Percentiles rank a stretch among this genome's conserved stretches.
Conservation (phyloP, 192 early-diverging fungal species). For the Phycomyces blakesleeanus region DNA sequence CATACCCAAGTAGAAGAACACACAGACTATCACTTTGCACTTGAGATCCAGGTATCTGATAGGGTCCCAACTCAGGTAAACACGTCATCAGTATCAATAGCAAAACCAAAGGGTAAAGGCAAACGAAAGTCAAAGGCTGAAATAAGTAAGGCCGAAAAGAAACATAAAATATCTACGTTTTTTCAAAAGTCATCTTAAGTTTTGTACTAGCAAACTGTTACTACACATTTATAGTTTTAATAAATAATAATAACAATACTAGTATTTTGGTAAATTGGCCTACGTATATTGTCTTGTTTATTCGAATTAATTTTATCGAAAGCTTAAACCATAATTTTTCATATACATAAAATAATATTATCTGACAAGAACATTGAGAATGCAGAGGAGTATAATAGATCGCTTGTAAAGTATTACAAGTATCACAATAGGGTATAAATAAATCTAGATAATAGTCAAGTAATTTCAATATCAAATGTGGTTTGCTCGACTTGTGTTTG, state of each 20-base stretch:
- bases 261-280: not conserved
- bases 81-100: not conserved
- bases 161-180: slow-evolving; percentile 5
- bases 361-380: too few species aligned
- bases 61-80: not conserved
- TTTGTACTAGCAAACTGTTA: too few species aligned
- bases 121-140: not conserved
- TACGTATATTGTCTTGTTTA: not conserved
- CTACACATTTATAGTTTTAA: too few species aligned
- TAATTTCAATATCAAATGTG: too few species aligned
- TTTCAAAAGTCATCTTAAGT: not conserved
- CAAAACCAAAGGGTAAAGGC: not conserved
- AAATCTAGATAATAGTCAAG: too few species aligned
- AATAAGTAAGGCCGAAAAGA: not conserved
- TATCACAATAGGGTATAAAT: too few species aligned
- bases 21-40: slow-evolving; percentile 54
- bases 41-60: slow-evolving; percentile 36
- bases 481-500: too few species aligned
- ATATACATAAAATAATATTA: too few species aligned
- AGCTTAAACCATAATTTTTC: too few species aligned
- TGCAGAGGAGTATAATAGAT: too few species aligned
- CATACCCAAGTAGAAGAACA: slow-evolving; percentile 39
- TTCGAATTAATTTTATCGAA: too few species aligned
- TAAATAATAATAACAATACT: not conserved
- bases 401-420: too few species aligned